A percentile compares a stretch with the other conserved stretches of the same genome.
phyloP scores from a whole-genome alignment of 225 moss, liverwort and hornwort species.

The Asterella californica region DNA sequence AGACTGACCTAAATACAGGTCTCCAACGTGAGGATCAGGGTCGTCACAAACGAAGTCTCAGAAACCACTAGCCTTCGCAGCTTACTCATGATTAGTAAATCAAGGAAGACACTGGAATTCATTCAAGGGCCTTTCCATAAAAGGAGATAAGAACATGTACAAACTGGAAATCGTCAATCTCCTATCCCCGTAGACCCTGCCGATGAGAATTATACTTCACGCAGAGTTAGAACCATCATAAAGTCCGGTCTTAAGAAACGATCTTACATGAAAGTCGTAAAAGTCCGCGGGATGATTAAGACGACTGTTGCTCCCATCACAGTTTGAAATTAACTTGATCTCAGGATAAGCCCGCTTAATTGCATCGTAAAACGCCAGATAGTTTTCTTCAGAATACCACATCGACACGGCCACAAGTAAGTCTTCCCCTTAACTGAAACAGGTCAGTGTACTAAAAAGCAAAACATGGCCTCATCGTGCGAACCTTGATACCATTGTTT shows the following conservation, averaged over 20 bases:
- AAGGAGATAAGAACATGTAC: neutral
- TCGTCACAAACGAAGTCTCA: too few species aligned
- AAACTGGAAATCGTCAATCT: neutral
- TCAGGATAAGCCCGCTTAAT: conserved; percentile 83
- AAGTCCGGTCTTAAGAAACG: neutral
- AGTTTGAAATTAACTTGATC: conserved; percentile 75
- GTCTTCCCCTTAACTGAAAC: neutral
- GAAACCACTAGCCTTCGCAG: neutral
- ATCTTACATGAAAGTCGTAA: conserved; percentile 67
- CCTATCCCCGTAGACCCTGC: neutral
- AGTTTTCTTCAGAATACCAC: conserved; percentile 53
- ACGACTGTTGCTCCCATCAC: conserved; percentile 61
- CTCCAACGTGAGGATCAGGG: neutral
- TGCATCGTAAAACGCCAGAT: conserved; percentile 79
- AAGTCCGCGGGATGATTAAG: conserved; percentile 88
- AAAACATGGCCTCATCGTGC: neutral
- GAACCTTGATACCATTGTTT: conserved; percentile 69
- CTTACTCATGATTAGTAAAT: neutral
- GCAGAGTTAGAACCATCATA: neutral
- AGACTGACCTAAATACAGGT: neutral
- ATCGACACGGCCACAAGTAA: neutral
- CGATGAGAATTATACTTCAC: neutral
- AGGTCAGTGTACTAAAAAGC: neutral
- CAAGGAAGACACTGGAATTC: neutral
- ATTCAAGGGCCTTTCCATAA: too few species aligned